Conservation (phyloP, 176 grass and related monocot genomes). For the Oryza glumipatula region DNA sequence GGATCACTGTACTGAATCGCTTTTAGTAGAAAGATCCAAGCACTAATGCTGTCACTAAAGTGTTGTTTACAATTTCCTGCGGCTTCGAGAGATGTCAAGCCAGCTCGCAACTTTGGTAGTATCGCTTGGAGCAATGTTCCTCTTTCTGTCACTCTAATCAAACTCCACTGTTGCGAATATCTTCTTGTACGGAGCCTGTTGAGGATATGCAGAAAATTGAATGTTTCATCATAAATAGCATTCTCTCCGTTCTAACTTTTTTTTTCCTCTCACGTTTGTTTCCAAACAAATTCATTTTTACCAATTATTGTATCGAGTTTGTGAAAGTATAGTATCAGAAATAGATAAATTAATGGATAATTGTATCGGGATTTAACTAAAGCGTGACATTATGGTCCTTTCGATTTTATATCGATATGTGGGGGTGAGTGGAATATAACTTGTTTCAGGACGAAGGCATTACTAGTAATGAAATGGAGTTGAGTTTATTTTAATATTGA, state of each 20-base stretch:
- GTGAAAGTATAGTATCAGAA: too few relatives aligned
- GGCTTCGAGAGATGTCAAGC: conserved; percentile 14
- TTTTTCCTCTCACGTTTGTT: too few relatives aligned
- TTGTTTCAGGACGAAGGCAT: too few relatives aligned
- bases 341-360: too few relatives aligned
- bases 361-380: too few relatives aligned
- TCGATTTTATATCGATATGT: too few relatives aligned
- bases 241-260: too few relatives aligned
- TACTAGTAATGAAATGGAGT: too few relatives aligned
- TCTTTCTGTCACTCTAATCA: neutral
- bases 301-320: too few relatives aligned
- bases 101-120: neutral
- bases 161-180: neutral
- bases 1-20: neutral
- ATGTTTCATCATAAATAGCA: neutral
- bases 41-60: neutral
- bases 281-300: too few relatives aligned
- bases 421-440: too few relatives aligned
- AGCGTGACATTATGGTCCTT: too few relatives aligned
- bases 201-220: neutral
- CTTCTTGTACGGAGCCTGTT: neutral
- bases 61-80: conserved; percentile 1
- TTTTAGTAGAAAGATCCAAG: neutral
- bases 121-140: neutral
- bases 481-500: neutral